Evolutionary conservation across 805 yeast genomes (phyloP), one percentile per base, ranked within the genome.

Genomic region (Candida sonorensis): DNA sequence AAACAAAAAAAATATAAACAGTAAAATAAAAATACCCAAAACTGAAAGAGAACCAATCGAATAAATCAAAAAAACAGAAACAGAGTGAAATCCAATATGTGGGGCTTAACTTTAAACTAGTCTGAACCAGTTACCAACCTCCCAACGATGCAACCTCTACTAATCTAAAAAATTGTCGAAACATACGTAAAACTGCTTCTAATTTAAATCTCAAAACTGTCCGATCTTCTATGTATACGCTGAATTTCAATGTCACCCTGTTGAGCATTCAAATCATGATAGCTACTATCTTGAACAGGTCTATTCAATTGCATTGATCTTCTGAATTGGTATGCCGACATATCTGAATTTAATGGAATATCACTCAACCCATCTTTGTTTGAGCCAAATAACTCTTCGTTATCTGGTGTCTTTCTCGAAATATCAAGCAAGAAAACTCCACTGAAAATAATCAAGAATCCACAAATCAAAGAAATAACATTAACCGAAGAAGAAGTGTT

Each of bases 391-490:
- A 67, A 55, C 29, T 61, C 59, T 35, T 65, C 70, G 4, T 45
- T 38, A 27, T 72, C 74, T 34, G 71, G 72, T 39, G 66, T 72
- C 53, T 76, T 74, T 50, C 94, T 72, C 2, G 92, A 73, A 27
- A 86, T 73, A 58, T 86, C 86, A 48, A 86, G 68, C 37, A 86
- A 64, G 50, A 80, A 86, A 16, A 86, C 95, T 26, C 95, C 96
- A 34, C 83, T 71, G 61, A 86, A 87, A 37, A 87, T 86, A 53
- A 84, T 82, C 37, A 85, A 66, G 56, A 86, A 86, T 13, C 96
- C 95, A 50, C 86, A 77, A 36, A 86, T 68, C 37, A 86, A 67
- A 14, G 94, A 83, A 32, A 86, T 77, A 33, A 85, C 75, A 56
- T 85, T 83, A 42, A 82, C 82, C 14, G 83, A 72, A 17, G 82